These are phyloP conservation scores for Botrytis galanthina DNA, from an alignment of 2,329 filamentous ascomycete species.

Conservation along the genomic window DNA sequence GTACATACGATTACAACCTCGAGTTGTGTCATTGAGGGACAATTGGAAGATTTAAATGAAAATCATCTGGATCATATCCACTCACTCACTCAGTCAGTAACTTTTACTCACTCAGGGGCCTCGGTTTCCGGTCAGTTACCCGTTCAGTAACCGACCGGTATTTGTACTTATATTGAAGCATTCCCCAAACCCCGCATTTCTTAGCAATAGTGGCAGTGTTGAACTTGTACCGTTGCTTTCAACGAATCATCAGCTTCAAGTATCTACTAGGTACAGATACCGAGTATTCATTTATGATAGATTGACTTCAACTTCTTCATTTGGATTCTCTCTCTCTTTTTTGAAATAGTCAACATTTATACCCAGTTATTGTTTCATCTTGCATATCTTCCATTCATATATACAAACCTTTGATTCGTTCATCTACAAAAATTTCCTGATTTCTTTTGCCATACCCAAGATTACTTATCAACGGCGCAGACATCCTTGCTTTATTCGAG, in stretches of 20 bases:
- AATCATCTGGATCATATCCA: background rate
- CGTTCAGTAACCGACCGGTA: background rate
- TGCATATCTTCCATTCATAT: background rate
- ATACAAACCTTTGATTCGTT: background rate
- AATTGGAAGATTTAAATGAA: background rate
- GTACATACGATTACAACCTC: background rate
- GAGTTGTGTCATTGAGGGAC: background rate
- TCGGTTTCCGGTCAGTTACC: background rate
- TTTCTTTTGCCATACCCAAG: background rate
- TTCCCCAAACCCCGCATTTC: slow-evolving; percentile 7
- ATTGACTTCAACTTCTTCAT: background rate
- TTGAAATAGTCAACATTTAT: background rate
- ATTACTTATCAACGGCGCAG: background rate
- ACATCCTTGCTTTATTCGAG: background rate
- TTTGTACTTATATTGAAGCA: background rate
- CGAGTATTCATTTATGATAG: background rate
- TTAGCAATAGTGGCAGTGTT: background rate
- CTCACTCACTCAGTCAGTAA: background rate
- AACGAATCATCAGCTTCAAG: background rate
- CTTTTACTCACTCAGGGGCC: background rate
- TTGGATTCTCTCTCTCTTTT: background rate
- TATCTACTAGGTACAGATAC: background rate
- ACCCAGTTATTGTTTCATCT: background rate
- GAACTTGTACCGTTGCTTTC: background rate
- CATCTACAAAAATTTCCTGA: background rate